Conservation (phyloP, 148 eudicot genomes). For the Talinum fruticosum region DNA sequence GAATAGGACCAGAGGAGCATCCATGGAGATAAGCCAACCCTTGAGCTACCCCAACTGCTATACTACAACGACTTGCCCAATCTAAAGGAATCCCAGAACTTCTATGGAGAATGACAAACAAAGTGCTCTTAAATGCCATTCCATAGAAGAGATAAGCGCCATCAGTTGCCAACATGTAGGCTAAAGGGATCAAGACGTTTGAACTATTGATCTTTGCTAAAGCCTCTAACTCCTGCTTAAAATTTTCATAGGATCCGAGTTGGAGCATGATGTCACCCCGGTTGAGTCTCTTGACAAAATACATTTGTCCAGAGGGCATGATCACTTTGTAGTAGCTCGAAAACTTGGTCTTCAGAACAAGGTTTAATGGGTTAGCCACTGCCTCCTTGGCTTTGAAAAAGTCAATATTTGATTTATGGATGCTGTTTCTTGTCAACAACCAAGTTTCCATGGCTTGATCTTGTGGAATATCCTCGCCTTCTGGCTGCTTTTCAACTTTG, state of each 20-base stretch:
- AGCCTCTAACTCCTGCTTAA: constrained; percentile 55
- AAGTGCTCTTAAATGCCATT: constrained; percentile 51
- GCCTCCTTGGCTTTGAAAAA: constrained; percentile 66
- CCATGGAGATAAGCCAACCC: constrained; percentile 81
- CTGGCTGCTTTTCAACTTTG: constrained; percentile 30
- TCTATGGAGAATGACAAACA: constrained; percentile 60
- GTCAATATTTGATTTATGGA: constrained; percentile 66
- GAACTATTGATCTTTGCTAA: constrained; percentile 67
- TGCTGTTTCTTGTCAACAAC: constrained; percentile 47
- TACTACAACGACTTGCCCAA: constrained; percentile 79
- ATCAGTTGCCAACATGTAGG: constrained; percentile 57
- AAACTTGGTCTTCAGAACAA: constrained; percentile 50
- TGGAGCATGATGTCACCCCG: constrained; percentile 66
- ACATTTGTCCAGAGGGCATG: constrained; percentile 68
- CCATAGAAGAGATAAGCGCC: constrained; percentile 75
- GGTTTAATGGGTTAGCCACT: constrained; percentile 40
- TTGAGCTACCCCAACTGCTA: constrained; percentile 78
- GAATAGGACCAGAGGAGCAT: constrained; percentile 54
- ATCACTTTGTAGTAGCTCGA: constrained; percentile 64
- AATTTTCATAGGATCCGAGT: constrained; percentile 45
- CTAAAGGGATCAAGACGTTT: constrained; percentile 82
- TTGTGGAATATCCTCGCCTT: constrained; percentile 32
- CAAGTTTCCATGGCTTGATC: constrained; percentile 37
- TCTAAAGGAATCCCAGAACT: constrained; percentile 45
- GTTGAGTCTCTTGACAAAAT: constrained; percentile 75